Percentiles rank a stretch among this genome's conserved stretches.
Evolutionary conservation across 2,329 filamentous ascomycete species (phyloP).

Genomic region (Trichoderma lentiforme): DNA sequence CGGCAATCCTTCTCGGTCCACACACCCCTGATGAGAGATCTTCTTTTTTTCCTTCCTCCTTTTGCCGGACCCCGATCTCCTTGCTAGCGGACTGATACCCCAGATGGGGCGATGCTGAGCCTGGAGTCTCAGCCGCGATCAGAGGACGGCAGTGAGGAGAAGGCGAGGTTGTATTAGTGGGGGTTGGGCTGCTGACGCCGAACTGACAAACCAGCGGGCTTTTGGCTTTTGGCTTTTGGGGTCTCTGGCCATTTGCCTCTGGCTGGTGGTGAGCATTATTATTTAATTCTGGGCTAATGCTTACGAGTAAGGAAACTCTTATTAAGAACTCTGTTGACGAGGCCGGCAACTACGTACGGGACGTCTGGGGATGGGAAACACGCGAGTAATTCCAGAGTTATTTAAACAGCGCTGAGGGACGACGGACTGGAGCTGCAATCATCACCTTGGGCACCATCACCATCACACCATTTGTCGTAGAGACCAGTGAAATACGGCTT

Average conservation of each 20-base stretch:
- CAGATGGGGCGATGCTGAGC: neutral
- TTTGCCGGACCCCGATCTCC: conserved; percentile 7
- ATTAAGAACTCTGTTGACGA: neutral
- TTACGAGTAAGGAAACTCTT: neutral
- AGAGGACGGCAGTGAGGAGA: neutral
- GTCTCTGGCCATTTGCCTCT: neutral
- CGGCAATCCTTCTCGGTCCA: neutral
- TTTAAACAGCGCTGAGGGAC: neutral
- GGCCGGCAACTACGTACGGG: neutral
- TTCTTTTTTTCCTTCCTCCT: neutral
- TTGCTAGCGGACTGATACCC: neutral
- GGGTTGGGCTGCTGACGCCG: neutral
- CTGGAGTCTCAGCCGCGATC: neutral
- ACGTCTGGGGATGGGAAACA: neutral
- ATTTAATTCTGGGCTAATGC: neutral
- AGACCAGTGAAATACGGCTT: neutral
- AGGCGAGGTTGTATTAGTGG: neutral
- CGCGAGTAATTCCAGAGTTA: neutral
- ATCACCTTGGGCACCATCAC: neutral
- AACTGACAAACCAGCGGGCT: conserved; percentile 4
- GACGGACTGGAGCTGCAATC: neutral
- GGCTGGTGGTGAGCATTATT: neutral
- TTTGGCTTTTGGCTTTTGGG: neutral
- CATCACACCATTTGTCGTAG: neutral
- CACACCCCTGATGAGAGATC: neutral